These are phyloP conservation scores for Calonectria pseudoreteaudii DNA, from an alignment of 2,329 filamentous ascomycete genomes.

Conservation along the genomic window DNA sequence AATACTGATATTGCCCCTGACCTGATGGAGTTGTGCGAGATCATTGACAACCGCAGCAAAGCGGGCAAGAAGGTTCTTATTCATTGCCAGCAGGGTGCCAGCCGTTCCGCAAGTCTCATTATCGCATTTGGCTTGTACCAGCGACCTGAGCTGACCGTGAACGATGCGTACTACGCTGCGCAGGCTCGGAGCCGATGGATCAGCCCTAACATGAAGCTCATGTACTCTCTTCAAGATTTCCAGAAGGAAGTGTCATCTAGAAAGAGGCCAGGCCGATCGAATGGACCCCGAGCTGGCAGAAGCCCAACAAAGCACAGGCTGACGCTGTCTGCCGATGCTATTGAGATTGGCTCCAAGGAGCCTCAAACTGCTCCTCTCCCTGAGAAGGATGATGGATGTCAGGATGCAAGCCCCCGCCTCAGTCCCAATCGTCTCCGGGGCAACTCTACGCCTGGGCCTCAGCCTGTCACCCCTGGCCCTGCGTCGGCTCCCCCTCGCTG, in stretches of 20 bases:
- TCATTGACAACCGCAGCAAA: constrained; percentile 78
- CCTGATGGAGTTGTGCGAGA: constrained; percentile 79
- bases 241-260: constrained; percentile 70
- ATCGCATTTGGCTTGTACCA: constrained; percentile 88
- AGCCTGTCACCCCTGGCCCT: constrained; percentile 69
- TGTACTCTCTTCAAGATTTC: constrained; percentile 90
- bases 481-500: constrained; percentile 75
- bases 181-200: constrained; percentile 89
- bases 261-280: constrained; percentile 59
- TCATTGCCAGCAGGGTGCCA: constrained; percentile 89
- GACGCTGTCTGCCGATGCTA: constrained; percentile 70
- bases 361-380: constrained; percentile 72
- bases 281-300: constrained; percentile 62
- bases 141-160: constrained; percentile 80
- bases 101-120: constrained; percentile 85
- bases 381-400: constrained; percentile 60
- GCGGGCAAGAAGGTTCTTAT: constrained; percentile 83
- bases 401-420: constrained; percentile 51
- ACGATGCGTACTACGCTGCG: constrained; percentile 84
- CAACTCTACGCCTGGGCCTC: constrained; percentile 64
- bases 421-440: constrained; percentile 62
- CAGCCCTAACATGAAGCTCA: constrained; percentile 90
- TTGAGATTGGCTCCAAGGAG: constrained; percentile 64
- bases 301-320: constrained; percentile 71
- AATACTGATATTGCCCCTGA: constrained; percentile 88